Evolutionary conservation across 192 early-diverging fungal species (phyloP), one percentile per base, ranked within the genome.

Genomic region (Backusella australiensis): DNA sequence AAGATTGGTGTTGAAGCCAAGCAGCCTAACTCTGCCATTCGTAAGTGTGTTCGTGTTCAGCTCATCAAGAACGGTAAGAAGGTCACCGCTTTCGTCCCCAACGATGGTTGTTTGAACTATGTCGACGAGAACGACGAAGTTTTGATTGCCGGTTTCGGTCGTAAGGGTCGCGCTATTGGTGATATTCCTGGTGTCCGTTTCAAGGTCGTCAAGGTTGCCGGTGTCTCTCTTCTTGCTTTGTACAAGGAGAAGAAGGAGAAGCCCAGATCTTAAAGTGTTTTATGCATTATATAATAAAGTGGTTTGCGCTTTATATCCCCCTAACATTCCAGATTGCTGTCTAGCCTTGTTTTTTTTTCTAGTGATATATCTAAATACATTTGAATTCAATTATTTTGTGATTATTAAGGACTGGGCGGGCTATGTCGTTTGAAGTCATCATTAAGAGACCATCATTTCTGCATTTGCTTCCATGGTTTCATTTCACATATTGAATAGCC

Each of bases 181-280:
- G 97, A 98, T 97, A 96, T 98, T 90, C 98, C 98, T 83, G 98
- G 98, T 96, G 95, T 98, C 81, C 97, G 98, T 82, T 99, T 99
- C 96, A 99, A 99, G 96, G 91, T 98, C 81, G 97, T 99, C 87
- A 98, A 99, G 92, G 98, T 99, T 80, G 93, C 98, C 78, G 97
- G 97, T 88, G 98, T 99, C 79, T 95, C 97, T 65, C 96, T 99
- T 78, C 88, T 99, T 72, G 97, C 98, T 81, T 87, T 99, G 86
- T 99, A 95, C 91, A 99, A 98, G 93, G 98, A 99, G 89, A 99
- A 99, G 96, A 99, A 99, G 94, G 98, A 98, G 92, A 99, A 99
- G 94, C 96, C 96, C 80, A 91, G 97, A 80, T 92, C 94, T 76
- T 96, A 95, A 93, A 32, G 29, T 34, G 36, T 76, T 39, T 52